These are phyloP conservation scores for Aspergillus sp. DNA, from an alignment of 2,329 filamentous ascomycete genomes.

Conservation along the genomic window DNA sequence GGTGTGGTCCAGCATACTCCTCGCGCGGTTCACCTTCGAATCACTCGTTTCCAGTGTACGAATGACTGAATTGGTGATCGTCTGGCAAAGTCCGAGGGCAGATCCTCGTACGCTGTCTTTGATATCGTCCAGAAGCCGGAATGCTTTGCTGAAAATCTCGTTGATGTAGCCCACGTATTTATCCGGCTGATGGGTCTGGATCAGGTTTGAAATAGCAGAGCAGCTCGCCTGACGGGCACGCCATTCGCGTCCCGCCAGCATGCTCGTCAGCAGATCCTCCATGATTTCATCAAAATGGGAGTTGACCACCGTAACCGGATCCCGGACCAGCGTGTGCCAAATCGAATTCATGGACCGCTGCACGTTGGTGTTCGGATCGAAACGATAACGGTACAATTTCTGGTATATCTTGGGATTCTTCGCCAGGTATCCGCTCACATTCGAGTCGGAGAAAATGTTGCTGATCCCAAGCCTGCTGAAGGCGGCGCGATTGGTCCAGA, in stretches of 20 bases:
- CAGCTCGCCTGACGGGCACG: constrained; percentile 86
- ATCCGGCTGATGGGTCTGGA: constrained; percentile 66
- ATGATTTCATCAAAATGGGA: constrained; percentile 82
- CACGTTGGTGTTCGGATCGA: constrained; percentile 89
- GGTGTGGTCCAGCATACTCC: constrained; percentile 73
- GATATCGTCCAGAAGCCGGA: constrained; percentile 92
- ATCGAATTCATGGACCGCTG: constrained; percentile 95
- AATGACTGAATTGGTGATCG: constrained; percentile 74
- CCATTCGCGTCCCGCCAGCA: constrained; percentile 79
- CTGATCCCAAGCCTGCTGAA: constrained; percentile 92
- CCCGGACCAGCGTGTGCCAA: constrained; percentile 92
- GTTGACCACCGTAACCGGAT: constrained; percentile 66
- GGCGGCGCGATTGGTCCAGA: constrained; percentile 93
- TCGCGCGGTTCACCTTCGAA: constrained; percentile 52
- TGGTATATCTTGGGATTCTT: constrained; percentile 91
- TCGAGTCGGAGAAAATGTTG: constrained; percentile 80
- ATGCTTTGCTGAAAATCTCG: constrained; percentile 73
- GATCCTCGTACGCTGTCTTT: constrained; percentile 79
- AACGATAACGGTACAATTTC: constrained; percentile 87
- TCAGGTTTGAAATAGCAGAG: constrained; percentile 74
- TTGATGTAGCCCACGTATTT: constrained; percentile 78
- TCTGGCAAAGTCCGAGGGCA: constrained; percentile 72
- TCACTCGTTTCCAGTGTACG: constrained; percentile 74
- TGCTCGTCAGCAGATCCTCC: constrained; percentile 72
- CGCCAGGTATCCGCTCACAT: constrained; percentile 54